Evolutionary conservation across 139 green algal species (phyloP).

Genomic region (Chlorella sp.): DNA sequence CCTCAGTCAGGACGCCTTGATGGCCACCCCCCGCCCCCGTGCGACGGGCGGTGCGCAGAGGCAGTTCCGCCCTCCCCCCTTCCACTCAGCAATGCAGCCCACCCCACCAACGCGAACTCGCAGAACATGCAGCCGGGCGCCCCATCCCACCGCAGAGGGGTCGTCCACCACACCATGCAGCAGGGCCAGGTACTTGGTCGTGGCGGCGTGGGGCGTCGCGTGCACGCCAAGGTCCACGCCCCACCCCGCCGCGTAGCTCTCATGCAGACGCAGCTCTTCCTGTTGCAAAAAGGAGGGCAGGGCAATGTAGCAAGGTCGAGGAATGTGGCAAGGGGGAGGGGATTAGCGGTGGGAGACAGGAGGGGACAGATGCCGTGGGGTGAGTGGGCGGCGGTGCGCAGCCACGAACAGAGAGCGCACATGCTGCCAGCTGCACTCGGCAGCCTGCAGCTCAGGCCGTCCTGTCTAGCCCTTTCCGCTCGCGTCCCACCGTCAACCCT

Average conservation of each 20-base stretch:
- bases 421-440: too few relatives aligned
- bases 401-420: too few relatives aligned
- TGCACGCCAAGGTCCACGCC: constrained; percentile 49
- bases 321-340: too few relatives aligned
- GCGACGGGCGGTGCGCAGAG: background rate
- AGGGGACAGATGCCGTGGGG: too few relatives aligned
- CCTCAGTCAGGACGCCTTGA: too few relatives aligned
- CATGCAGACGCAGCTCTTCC: constrained; percentile 70
- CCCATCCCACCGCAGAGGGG: constrained; percentile 21
- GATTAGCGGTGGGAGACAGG: too few relatives aligned
- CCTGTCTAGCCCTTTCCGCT: too few relatives aligned
- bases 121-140: background rate
- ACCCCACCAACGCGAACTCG: background rate
- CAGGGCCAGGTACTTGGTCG: constrained; percentile 65
- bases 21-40: background rate
- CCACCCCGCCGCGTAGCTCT: constrained; percentile 56
- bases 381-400: too few relatives aligned
- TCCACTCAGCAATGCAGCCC: background rate
- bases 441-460: too few relatives aligned
- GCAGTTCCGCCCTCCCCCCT: background rate
- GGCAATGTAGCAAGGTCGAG: too few relatives aligned
- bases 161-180: constrained; percentile 56
- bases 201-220: constrained; percentile 46
- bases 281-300: too few relatives aligned
- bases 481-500: too few relatives aligned